Evolutionary conservation across 768 basidiomycete species (phyloP), one percentile per base, ranked within the genome.

Genomic region (Arthromyces matolae): DNA sequence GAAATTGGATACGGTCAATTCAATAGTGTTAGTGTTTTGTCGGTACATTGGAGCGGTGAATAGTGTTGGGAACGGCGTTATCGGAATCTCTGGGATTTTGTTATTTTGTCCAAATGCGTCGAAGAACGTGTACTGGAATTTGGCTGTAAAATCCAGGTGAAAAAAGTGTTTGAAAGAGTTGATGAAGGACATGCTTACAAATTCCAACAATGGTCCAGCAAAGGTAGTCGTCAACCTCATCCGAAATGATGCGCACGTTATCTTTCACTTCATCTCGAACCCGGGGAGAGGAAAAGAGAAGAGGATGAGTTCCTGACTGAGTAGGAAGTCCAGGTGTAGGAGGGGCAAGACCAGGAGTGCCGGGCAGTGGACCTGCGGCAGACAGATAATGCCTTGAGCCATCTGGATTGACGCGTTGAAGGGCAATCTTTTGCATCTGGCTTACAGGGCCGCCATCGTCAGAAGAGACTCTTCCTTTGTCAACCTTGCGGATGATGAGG

Each of bases 181-280:
- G 42, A 38, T 6, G 18, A 42, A 23, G 39, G 37, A 22, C 39
- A 43, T 52, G 71, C 87, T 66, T 68, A 93, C 93, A 91, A 43
- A 95, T 93, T 31, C 93, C 91, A 54, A 93, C 91, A 57, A 96
- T 93, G 10, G 91, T 92, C 93, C 93, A 96, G 60, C 89, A 92
- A 48, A 94, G 71, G 72, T 92, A 94, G 62, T 96, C 93, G 62
- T 96, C 93, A 5, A 96, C 89, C 65, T 92, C 89, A 57, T 95
- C 93, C 19, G 81, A 85, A 45, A 90, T 80, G 25, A 82, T 68
- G 45, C 79, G 80, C 39, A 81, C 75, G 13, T 87, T 89, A 54
- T 90, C 87, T 63, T 86, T 86, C 49, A 85, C 69, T 60, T 92
- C 90, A 50, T 91, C 90, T 31, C 82, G 78, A n/a, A 89, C 77